Evolutionary conservation across 164 flowering plant genomes (phyloP).

Genomic region (Amborella trichopoda): DNA sequence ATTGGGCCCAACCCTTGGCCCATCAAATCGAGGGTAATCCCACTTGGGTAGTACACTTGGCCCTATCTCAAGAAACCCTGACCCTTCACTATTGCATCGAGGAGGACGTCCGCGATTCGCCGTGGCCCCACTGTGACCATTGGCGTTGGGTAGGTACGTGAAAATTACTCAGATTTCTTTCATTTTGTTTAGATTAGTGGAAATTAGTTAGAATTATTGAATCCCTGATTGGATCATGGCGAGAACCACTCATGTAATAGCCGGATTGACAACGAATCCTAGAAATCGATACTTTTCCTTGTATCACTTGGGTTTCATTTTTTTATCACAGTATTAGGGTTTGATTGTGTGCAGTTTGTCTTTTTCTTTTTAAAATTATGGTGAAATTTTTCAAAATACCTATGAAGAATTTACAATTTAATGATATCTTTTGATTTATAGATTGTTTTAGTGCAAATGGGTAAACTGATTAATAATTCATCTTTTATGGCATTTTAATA

Average conservation of each 20-base stretch:
- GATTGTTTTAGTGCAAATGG: too few species aligned
- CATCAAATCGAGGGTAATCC: conserved; percentile 41
- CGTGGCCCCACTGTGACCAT: conserved; percentile 54
- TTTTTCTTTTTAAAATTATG: too few species aligned
- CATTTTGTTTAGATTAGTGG: background rate
- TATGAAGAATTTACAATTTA: too few species aligned
- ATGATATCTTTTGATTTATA: too few species aligned
- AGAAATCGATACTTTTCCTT: too few species aligned
- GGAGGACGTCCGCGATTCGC: conserved; percentile 26
- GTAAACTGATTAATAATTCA: too few species aligned
- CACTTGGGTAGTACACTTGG: conserved; percentile 53
- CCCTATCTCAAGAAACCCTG: conserved; percentile 29
- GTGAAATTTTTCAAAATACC: too few species aligned
- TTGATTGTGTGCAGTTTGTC: too few species aligned
- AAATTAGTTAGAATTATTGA: background rate
- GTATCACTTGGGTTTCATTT: too few species aligned
- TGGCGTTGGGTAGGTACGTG: conserved; percentile 60
- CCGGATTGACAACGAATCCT: too few species aligned
- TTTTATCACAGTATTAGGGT: too few species aligned
- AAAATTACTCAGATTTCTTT: background rate
- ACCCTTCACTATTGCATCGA: conserved; percentile 74
- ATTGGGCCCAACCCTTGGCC: conserved; percentile 44
- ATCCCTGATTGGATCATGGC: background rate
- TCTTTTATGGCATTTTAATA: background rate
- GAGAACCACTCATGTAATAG: too few species aligned